phyloP scores from a whole-genome alignment of 2,329 filamentous ascomycete species.

The Fonsecaea pedrosoi region DNA sequence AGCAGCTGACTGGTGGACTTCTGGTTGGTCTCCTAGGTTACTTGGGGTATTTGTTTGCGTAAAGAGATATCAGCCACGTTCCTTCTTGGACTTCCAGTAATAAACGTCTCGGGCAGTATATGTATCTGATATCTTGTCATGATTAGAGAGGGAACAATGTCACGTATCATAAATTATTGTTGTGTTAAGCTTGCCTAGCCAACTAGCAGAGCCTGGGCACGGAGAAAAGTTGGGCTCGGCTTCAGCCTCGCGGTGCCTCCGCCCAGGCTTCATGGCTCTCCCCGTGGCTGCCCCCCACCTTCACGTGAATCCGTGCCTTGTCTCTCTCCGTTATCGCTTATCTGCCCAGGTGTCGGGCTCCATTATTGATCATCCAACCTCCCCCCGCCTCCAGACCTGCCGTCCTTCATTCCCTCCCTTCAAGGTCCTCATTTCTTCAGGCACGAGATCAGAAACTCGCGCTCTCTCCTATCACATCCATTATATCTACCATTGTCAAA shows the following conservation, averaged over 20 bases:
- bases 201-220: no score
- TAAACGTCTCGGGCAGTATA: no score
- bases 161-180: not conserved
- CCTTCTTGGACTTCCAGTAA: not conserved
- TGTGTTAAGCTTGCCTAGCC: not conserved
- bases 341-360: not conserved
- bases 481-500: not conserved
- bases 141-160: no score
- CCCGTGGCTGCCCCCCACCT: not conserved
- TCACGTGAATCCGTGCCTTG: not conserved
- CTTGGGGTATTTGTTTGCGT: not conserved
- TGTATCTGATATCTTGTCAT: no score
- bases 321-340: not conserved
- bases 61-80: not conserved
- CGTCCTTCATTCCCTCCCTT: not conserved
- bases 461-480: not conserved
- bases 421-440: not conserved
- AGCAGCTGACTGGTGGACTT: not conserved
- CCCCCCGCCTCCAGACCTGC: not conserved
- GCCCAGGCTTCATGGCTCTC: no score
- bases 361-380: not conserved
- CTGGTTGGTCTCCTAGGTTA: not conserved
- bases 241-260: no score
- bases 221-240: not conserved
- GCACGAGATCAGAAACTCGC: not conserved